Percentiles rank a stretch among this genome's conserved stretches.
These are phyloP conservation scores for Populus trichocarpa DNA, from an alignment of 441 rosid species.

Conservation along the genomic window DNA sequence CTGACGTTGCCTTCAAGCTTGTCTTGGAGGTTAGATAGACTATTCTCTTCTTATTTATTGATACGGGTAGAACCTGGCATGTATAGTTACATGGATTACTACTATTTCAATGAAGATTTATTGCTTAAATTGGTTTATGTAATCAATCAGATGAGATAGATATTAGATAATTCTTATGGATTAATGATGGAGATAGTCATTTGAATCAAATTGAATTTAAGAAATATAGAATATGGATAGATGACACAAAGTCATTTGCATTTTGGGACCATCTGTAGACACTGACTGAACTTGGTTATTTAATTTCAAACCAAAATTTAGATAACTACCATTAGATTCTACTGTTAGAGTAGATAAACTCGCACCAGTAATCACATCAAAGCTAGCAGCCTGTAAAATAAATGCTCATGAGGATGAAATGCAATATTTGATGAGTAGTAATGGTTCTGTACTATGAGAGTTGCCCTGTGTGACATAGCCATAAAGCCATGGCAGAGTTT, in stretches of 20 bases:
- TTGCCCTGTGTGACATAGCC: constrained; percentile 15
- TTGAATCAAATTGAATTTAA: neutral
- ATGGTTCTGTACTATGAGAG: constrained; percentile 1
- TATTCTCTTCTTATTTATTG: neutral
- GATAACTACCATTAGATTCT: neutral
- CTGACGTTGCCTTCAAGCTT: constrained; percentile 89
- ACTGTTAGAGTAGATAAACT: neutral
- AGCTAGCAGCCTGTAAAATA: neutral
- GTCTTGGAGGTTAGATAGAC: constrained; percentile 63
- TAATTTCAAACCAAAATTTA: neutral
- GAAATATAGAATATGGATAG: neutral
- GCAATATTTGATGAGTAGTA: neutral
- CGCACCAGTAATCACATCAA: neutral
- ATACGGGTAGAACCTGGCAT: neutral
- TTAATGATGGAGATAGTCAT: neutral
- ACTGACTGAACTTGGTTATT: neutral
- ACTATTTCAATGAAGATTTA: neutral
- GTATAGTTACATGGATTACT: neutral
- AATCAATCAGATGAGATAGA: neutral
- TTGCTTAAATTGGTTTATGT: neutral
- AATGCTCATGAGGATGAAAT: neutral
- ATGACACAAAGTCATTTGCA: neutral
- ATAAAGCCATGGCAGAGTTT: constrained; percentile 10
- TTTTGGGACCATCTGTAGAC: neutral
- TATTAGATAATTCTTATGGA: neutral